Percentiles rank a stretch among this genome's conserved stretches.
phyloP scores from a whole-genome alignment of 2,329 filamentous ascomycete genomes.

The Fusarium armeniacum region DNA sequence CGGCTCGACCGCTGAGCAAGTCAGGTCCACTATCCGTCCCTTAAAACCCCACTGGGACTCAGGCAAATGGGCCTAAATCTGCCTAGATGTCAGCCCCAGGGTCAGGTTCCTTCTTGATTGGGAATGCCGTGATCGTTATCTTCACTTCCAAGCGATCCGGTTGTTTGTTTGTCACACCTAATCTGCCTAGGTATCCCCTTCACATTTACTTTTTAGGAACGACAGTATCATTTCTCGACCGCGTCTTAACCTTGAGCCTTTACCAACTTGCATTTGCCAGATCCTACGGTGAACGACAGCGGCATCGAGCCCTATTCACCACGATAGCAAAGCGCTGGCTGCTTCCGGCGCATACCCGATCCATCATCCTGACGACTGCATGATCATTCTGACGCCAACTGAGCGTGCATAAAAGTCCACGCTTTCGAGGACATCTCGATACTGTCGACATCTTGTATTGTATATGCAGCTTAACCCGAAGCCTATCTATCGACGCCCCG shows the following conservation, averaged over 20 bases:
- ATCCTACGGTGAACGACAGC: conserved; percentile 23
- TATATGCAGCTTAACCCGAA: background rate
- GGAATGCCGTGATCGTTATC: conserved; percentile 43
- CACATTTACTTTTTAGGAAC: conserved; percentile 2
- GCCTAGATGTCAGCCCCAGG: conserved; percentile 42
- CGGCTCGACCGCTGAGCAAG: conserved; percentile 29
- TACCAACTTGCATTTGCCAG: conserved; percentile 9
- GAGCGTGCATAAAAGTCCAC: conserved; percentile 4
- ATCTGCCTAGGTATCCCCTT: conserved; percentile 5
- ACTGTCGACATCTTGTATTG: background rate
- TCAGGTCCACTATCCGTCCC: conserved; percentile 22
- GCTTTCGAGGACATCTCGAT: background rate
- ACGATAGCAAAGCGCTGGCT: conserved; percentile 34
- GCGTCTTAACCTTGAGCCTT: conserved; percentile 5
- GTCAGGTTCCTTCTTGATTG: conserved; percentile 42
- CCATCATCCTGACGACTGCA: conserved; percentile 27
- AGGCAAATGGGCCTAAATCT: conserved; percentile 37
- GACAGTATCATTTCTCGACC: background rate
- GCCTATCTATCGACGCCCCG: conserved; percentile 24
- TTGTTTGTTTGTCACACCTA: conserved; percentile 30
- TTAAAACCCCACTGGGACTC: conserved; percentile 35
- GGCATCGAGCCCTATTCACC: conserved; percentile 29
- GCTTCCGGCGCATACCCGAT: conserved; percentile 43
- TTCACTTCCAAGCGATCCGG: conserved; percentile 37
- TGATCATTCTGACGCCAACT: conserved; percentile 17